Evolutionary conservation across 805 yeast species (phyloP), one percentile per base, ranked within the genome.

Genomic region (Geotrichum ghanense): DNA sequence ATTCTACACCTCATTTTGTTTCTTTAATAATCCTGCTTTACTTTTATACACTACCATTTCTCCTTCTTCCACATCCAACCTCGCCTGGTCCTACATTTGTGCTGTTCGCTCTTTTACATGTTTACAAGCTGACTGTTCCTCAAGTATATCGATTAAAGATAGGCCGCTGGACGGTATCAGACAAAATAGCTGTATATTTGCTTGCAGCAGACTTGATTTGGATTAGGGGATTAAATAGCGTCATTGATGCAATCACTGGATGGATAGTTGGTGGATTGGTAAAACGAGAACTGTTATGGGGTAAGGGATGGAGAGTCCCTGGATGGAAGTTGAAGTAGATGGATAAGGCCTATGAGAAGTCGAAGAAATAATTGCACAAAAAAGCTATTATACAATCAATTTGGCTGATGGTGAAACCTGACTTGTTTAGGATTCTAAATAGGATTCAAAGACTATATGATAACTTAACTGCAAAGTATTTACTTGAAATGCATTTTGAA

Each of bases 231-330:
- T 55, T 61, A 44, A 31, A 19, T n/a, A 31, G 12, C 19, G 55
- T 50, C n/a, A 54, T 62, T 34, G 50, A 57, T 47, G 62, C 65
- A 0, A 21, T 57, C 3, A 20, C 58, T 3, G 73, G 73, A 1
- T 69, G 71, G 70, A 22, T 56, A 3, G 25, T 67, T 7, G 69
- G 70, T n/a, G 57, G 57, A n/a, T 49, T 65, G 27, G 48, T 70
- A 20, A 48, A 57, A 9, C 52, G 63, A 42, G 69, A 66, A 31
- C 45, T 69, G 3, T 34, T 69, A 1, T 72, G 72, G 3, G 69
- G 71, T 2, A 65, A 61, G 42, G 47, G 51, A 17, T 69, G 71
- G 69, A 57, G 72, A 50, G 45, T 69, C 19, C 71, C 72, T 4
- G 43, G 49, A 25, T 52, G 46, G 27, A 35, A 39, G 48, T 17